Evolutionary conservation across 2,329 filamentous ascomycete species (phyloP).

Genomic region (Nectriaceae sp.): DNA sequence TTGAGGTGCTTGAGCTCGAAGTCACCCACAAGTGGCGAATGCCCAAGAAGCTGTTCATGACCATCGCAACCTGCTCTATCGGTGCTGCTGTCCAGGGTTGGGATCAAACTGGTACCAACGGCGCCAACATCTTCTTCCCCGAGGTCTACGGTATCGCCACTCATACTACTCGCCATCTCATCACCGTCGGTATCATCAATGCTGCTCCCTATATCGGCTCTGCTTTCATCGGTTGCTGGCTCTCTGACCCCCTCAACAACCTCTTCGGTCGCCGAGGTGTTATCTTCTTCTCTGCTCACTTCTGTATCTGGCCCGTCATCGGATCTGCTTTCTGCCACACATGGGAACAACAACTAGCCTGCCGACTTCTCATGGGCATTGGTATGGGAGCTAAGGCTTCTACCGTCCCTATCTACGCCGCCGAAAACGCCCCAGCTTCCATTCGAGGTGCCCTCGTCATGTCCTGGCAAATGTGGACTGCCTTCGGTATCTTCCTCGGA

Average conservation of each 20-base stretch:
- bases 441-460: conserved; percentile 78
- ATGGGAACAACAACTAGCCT: conserved; percentile 68
- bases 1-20: conserved; percentile 58
- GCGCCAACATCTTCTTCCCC: conserved; percentile 64
- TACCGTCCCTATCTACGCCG: conserved; percentile 72
- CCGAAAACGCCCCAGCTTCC: conserved; percentile 68
- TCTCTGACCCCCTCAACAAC: conserved; percentile 63
- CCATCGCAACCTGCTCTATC: conserved; percentile 67
- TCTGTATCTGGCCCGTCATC: conserved; percentile 66
- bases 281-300: conserved; percentile 74
- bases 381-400: conserved; percentile 68
- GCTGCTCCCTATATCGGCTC: conserved; percentile 52
- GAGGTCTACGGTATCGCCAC: conserved; percentile 41
- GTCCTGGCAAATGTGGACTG: conserved; percentile 74
- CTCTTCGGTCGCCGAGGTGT: conserved; percentile 47
- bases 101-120: conserved; percentile 65
- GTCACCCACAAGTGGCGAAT: conserved; percentile 66
- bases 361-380: conserved; percentile 68
- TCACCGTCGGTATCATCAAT: conserved; percentile 69
- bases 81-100: conserved; percentile 69
- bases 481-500: conserved; percentile 53
- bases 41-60: conserved; percentile 63
- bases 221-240: conserved; percentile 58
- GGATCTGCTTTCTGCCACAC: conserved; percentile 65
- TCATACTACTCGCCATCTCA: conserved; percentile 32